Conservation (phyloP, 306 rosid species). For the Vachellia pachyceras region DNA sequence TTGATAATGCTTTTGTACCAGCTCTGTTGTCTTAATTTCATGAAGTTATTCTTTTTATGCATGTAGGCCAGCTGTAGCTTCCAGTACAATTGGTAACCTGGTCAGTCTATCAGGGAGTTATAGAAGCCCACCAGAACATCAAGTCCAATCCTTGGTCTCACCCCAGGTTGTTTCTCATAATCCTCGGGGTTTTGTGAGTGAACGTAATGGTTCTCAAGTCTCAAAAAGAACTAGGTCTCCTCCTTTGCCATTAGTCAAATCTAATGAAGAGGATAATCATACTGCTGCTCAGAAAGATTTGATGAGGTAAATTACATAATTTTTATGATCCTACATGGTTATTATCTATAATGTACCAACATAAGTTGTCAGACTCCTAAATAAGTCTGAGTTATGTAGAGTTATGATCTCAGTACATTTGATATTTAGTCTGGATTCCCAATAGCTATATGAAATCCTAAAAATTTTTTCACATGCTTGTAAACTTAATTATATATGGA, state of each 20-base stretch:
- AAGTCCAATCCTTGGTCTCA: slow-evolving; percentile 47
- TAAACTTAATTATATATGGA: slow-evolving; percentile 3
- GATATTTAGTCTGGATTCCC: not conserved
- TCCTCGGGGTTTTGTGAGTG: slow-evolving; percentile 43
- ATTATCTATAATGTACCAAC: slow-evolving; percentile 6
- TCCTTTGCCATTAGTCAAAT: slow-evolving; percentile 39
- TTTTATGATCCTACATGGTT: slow-evolving; percentile 14
- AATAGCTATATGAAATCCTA: slow-evolving; percentile 20
- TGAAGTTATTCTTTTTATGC: slow-evolving; percentile 37
- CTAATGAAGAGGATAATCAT: slow-evolving; percentile 30
- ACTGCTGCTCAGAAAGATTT: slow-evolving; percentile 44
- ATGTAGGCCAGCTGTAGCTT: slow-evolving; percentile 57
- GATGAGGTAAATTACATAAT: slow-evolving; percentile 47
- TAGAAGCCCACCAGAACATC: slow-evolving; percentile 40
- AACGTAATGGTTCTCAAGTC: slow-evolving; percentile 47
- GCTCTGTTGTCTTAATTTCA: slow-evolving; percentile 23
- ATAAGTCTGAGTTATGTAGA: slow-evolving; percentile 22
- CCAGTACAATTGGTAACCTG: slow-evolving; percentile 45
- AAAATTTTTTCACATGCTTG: slow-evolving; percentile 1
- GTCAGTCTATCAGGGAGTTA: slow-evolving; percentile 33
- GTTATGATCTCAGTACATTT: slow-evolving; percentile 11
- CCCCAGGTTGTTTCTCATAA: slow-evolving; percentile 44
- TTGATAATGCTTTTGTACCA: slow-evolving; percentile 7
- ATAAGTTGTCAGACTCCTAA: slow-evolving; percentile 15
- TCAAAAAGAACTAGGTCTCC: slow-evolving; percentile 66